Evolutionary conservation across 140 eudicot species (phyloP).

Genomic region (Ambrosia hybrid): DNA sequence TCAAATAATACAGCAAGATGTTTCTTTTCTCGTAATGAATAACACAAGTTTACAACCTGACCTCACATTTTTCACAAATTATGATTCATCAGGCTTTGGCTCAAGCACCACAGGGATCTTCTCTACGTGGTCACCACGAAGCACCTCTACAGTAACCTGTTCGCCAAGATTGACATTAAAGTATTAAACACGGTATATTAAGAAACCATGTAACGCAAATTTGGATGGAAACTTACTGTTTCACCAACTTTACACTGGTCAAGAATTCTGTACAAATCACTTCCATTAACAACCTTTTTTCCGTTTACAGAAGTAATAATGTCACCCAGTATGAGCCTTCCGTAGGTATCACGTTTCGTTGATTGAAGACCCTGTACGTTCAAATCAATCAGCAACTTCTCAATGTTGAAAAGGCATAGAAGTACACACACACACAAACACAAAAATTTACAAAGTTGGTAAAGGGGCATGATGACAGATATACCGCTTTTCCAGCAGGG

Average conservation of each 20-base stretch:
- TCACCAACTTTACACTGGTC: slow-evolving; percentile 96
- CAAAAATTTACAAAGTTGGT: background rate
- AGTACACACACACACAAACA: slow-evolving; percentile 5
- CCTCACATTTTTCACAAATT: slow-evolving; percentile 29
- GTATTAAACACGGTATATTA: background rate
- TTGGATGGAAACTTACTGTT: slow-evolving; percentile 40
- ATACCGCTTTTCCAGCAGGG: slow-evolving; percentile 98
- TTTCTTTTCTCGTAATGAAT: slow-evolving; percentile 18
- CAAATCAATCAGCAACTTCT: slow-evolving; percentile 18
- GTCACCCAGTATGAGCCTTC: slow-evolving; percentile 81
- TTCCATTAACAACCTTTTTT: slow-evolving; percentile 69
- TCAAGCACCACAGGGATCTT: slow-evolving; percentile 90
- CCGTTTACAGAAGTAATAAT: slow-evolving; percentile 89
- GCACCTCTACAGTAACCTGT: slow-evolving; percentile 87
- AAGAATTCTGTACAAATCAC: slow-evolving; percentile 90
- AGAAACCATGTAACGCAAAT: background rate
- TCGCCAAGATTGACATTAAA: slow-evolving; percentile 12
- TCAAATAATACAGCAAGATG: slow-evolving; percentile 32
- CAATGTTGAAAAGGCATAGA: background rate
- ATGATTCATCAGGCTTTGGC: slow-evolving; percentile 87
- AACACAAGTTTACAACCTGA: slow-evolving; percentile 39
- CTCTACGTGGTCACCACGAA: slow-evolving; percentile 92
- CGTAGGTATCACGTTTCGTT: slow-evolving; percentile 85
- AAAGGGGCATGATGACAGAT: slow-evolving; percentile 3
- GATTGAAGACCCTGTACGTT: slow-evolving; percentile 68